Base-by-base conservation (phyloP, 2,329 filamentous ascomycete species). In the Ascochyta rabiei region DNA sequence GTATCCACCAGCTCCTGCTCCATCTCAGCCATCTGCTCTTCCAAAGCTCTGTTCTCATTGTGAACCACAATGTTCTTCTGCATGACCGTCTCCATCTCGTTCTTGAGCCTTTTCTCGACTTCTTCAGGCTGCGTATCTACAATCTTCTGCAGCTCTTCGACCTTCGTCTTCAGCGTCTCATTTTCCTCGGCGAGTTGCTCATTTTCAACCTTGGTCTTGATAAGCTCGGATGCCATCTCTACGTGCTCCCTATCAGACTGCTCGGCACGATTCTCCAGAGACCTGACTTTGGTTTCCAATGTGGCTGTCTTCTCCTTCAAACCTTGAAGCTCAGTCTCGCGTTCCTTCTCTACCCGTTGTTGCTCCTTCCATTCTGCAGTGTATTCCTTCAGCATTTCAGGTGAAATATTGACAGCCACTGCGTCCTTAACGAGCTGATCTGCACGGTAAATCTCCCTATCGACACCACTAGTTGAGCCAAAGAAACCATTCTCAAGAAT, bases 401-500 rank as follows among this genome's bases (percentile, higher is more conserved):
- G 87, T 0, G 91, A 91, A 35, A 99, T 86, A 68, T 91, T 89
- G 46, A 98, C 83, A 30, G 90, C 88, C 70, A 93, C 96, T 0
- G 95, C 95, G 75, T 99, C 95, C 56, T 90, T 89, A 13, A 99
- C 91, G 57, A 99, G 86, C 66, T 95, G 87, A 73, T 99, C 95
- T 15, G 95, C 95, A 44, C 93, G 88, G 74, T 99, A 99, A 6
- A 99, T 86, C 72, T 97, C 95, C 76, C 96, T 97, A 72, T 99
- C 95, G 12, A 91, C 84, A 62, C 87, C 90, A n/a, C 88, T 87
- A 30, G 90, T 92, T 21, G 91, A 93, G 72, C 95, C 95, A 70
- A 99, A 99, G 81, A 99, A 99, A 13, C 95, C 95, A 38, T 92
- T 96, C 75, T 99, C 95, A 1, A 98, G 84, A 42, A 99, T 89